These are phyloP conservation scores for Cladosporium austrohemisphaericum DNA, from an alignment of 2,329 filamentous ascomycete genomes.

Conservation along the genomic window DNA sequence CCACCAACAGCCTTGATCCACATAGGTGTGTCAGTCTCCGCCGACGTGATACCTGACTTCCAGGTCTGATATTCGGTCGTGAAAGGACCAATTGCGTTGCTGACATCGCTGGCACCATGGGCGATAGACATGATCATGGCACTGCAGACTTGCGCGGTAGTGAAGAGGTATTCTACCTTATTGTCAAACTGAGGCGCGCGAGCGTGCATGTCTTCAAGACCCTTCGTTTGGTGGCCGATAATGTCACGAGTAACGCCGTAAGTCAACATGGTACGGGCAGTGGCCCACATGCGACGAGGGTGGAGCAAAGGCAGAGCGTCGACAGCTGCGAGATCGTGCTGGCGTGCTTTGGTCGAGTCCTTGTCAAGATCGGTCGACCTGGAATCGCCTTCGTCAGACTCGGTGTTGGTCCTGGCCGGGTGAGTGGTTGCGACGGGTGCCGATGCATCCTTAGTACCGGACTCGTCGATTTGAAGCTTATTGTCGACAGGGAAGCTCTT, in stretches of 20 bases:
- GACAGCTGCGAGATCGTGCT: neutral
- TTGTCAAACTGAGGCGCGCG: conserved; percentile 58
- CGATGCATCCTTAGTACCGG: neutral
- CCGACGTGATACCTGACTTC: conserved; percentile 42
- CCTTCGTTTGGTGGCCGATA: conserved; percentile 18
- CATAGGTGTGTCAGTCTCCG: conserved; percentile 50
- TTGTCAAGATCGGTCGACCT: neutral
- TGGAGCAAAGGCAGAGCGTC: conserved; percentile 12
- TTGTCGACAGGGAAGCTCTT: neutral
- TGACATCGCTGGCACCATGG: conserved; percentile 61
- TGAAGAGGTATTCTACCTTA: conserved; percentile 58
- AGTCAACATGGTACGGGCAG: conserved; percentile 4
- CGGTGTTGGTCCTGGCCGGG: neutral
- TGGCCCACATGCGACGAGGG: conserved; percentile 13
- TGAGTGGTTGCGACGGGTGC: neutral
- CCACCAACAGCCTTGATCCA: conserved; percentile 59
- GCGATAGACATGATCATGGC: conserved; percentile 68
- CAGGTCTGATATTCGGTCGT: conserved; percentile 60
- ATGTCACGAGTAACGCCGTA: conserved; percentile 16
- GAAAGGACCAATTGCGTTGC: conserved; percentile 59
- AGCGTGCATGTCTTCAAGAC: conserved; percentile 57
- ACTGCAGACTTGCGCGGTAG: conserved; percentile 61
- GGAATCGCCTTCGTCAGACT: neutral
- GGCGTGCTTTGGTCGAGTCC: neutral
- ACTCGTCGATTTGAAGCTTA: neutral